phyloP scores from a whole-genome alignment of 2,329 filamentous ascomycete genomes.

The Alternaria sp. region DNA sequence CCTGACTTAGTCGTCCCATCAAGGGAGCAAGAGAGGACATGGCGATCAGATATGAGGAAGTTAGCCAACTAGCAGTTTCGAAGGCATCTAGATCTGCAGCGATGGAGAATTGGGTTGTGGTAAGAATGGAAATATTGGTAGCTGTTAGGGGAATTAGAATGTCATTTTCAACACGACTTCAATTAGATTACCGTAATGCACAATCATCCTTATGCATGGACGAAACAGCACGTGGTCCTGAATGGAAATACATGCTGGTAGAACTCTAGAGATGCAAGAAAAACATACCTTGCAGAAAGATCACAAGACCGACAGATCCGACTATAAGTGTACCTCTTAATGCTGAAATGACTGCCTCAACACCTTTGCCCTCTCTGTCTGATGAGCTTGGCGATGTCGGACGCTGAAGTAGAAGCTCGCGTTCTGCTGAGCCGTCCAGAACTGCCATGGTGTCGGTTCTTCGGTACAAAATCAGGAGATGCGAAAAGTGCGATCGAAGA shows the following conservation, averaged over 20 bases:
- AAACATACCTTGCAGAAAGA: constrained; percentile 66
- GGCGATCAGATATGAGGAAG: constrained; percentile 71
- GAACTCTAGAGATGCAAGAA: too few species aligned
- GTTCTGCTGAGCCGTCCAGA: constrained; percentile 32
- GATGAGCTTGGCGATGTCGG: constrained; percentile 31
- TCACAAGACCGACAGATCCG: constrained; percentile 63
- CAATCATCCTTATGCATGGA: background rate
- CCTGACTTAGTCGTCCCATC: constrained; percentile 73
- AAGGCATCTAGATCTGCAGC: constrained; percentile 78
- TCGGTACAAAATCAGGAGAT: background rate
- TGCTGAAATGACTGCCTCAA: constrained; percentile 35
- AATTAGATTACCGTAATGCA: background rate
- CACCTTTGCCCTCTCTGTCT: constrained; percentile 32
- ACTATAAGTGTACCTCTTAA: constrained; percentile 55
- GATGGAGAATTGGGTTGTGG: constrained; percentile 80
- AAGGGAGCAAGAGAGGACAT: constrained; percentile 70
- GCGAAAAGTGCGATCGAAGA: background rate
- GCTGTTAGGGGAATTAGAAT: constrained; percentile 46
- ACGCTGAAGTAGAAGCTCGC: constrained; percentile 39
- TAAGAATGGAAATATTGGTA: constrained; percentile 80
- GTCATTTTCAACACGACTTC: background rate
- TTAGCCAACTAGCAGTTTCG: constrained; percentile 79
- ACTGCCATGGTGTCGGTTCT: constrained; percentile 24
- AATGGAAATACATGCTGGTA: background rate
- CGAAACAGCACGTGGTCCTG: background rate